Evolutionary conservation across 2,329 filamentous ascomycete genomes (phyloP), one percentile per base, ranked within the genome.

Genomic region (Incumbomyces delicatus): DNA sequence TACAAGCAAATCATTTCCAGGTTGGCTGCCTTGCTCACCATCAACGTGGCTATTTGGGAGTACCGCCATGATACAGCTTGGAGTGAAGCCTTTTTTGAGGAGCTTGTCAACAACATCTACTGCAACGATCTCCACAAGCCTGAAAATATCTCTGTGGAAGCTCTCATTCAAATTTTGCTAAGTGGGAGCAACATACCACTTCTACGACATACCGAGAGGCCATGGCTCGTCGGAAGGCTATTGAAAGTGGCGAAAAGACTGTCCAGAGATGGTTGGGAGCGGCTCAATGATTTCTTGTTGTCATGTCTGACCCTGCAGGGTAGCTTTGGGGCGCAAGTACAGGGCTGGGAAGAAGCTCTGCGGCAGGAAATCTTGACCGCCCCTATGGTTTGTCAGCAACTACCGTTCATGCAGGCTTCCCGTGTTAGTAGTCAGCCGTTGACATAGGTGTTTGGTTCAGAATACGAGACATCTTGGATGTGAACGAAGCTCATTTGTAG

Each of bases 31-130:
- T 42, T 67, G 27, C 61, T 67, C 41, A 65, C 62, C 45, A 53
- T 67, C 41, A 67, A 67, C 47, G 60, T 60, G 4, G 64, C 60
- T 4, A 54, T 67, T 10, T 68, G 64, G 65, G 63, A 68, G 51
- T 66, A 67, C 42, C 59, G 66, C 13, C 57, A 59, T 32, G 58
- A 61, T 7, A 53, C 56, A 1, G 49, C 47, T 6, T 55, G 55
- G 30, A 59, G 56, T 11, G 62, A 61, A 17, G 51, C 52, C 5
- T 68, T 67, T 46, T 58, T 67, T n/a, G 41, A 40, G 27, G 61
- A 58, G 6, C 52, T 66, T 5, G 53, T 62, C 36, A 56, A 57
- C 34, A 58, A 59, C 17, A 50, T 68, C 18, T 49, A 58, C 7
- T 54, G 62, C 35, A 66, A 61, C 44, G 63, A 66, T 47, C 59